Evolutionary conservation across 805 yeast genomes (phyloP), one percentile per base, ranked within the genome.

Genomic region (Wickerhamiella vanderwaltii): DNA sequence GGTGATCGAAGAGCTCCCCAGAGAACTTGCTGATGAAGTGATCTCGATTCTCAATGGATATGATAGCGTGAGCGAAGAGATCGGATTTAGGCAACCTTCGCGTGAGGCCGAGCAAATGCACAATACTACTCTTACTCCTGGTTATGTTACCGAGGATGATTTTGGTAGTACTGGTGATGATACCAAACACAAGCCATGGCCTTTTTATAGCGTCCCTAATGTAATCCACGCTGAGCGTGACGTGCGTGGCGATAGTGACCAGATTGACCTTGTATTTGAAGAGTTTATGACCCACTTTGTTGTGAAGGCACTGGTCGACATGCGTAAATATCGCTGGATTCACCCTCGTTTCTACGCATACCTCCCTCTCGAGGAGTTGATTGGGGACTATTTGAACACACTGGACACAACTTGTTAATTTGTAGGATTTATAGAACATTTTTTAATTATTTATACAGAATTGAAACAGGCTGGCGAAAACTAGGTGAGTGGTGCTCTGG

Each of bases 91-190:
- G 36, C 36, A 33, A n/a, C 19, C 19, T 20, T 5, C 6, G 4
- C 19, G 25, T 6, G 20, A 37, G 29, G 17, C 7, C 11, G 15
- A 12, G 9, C 25, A 28, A 20, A 12, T 9, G 23, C 35, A 30
- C 35, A 38, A 38, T 28, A 16, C 34, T 6, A 38, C 41, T 5
- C 35, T 38, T 12, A 53, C 75, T 1, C 73, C 73, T 46, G 98
- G 98, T 0, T 82, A 81, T 51, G 77, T 75, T 0, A 91, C 98
- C 0, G 53, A 61, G 34, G 98, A 91, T 56, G 97, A 88, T 53
- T 68, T 70, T 50, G 98, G 96, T 0, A 60, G 65, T 47, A 75
- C 77, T 47, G 98, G 98, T 17, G 98, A 91, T 56, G 98, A 66
- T 64, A 69, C 85, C 29, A 51, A 75, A 45, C 87, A 81, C 62